Evolutionary conservation across 2,329 filamentous ascomycete genomes (phyloP), one percentile per base, ranked within the genome.

Genomic region (Alternaria ventricosa): DNA sequence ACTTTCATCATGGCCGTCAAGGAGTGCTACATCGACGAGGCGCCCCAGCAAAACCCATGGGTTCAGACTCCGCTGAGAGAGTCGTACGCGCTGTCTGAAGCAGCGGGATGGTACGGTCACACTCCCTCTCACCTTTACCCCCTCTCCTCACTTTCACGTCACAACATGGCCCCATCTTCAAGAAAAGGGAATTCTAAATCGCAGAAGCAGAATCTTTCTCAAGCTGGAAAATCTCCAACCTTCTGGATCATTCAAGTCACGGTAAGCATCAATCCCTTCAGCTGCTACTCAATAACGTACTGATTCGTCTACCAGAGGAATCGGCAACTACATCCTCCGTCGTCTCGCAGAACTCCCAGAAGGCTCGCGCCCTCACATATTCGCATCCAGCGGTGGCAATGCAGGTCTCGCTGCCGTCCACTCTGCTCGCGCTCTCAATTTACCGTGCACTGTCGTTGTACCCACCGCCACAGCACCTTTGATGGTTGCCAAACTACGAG

Each of bases 151-250:
- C 33, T 25, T 44, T 46, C 51, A 20, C 55, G 7, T 11, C n/a
- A 28, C 30, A 12, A 25, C 20, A 49, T 30, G 51, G 20, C 30
- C 51, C 45, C 28, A 13, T 11, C 25, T 30, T 54, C 13, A 58
- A 65, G 71, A 75, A 71, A 68, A 69, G 66, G 60, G 59, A 72
- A 60, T 71, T 71, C 80, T 81, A 81, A 82, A 78, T 77, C 74
- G 75, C 70, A 82, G 76, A 79, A 85, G 92, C 83, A 90, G 91
- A 82, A 88, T 96, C 79, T 92, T 92, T 79, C 88, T 96, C 74
- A 96, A 96, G 80, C 87, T 96, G 66, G 93, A 96, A 73, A 92
- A 92, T 76, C 87, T 94, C 58, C 93, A 97, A 75, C 93, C 93
- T 5, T 91, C 90, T 22, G 92, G 92, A 67, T 94, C 92, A 43